A percentile compares a stretch with the other conserved stretches of the same genome.
phyloP scores from a whole-genome alignment of 495 filamentous ascomycete species.

The Aspergillus heteromorphus region DNA sequence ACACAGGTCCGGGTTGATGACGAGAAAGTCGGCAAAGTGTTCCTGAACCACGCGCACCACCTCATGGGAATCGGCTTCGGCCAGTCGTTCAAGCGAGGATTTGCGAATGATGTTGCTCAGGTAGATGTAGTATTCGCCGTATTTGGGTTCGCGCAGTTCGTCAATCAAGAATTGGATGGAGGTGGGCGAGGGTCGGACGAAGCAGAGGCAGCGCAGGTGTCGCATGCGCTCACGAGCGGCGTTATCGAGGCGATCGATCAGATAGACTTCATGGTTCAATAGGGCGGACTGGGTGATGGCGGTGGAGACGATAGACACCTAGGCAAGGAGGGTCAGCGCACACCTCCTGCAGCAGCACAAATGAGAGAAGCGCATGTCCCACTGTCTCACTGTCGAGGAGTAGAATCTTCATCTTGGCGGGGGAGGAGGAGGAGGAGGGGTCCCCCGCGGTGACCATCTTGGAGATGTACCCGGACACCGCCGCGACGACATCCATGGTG shows the following conservation, averaged over 20 bases:
- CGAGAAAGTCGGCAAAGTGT: slow-evolving; percentile 90
- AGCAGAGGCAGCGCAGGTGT: slow-evolving; percentile 88
- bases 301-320: slow-evolving; percentile 86
- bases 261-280: slow-evolving; percentile 96
- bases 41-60: slow-evolving; percentile 90
- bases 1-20: slow-evolving; percentile 92
- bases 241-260: slow-evolving; percentile 94
- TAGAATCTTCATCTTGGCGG: slow-evolving; percentile 97
- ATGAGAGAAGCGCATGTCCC: slow-evolving; percentile 30
- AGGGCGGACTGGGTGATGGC: slow-evolving; percentile 93
- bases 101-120: slow-evolving; percentile 97
- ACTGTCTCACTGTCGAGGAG: slow-evolving; percentile 92
- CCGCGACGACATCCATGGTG: slow-evolving; percentile 86
- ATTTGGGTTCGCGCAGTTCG: slow-evolving; percentile 92
- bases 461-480: slow-evolving; percentile 90
- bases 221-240: slow-evolving; percentile 92
- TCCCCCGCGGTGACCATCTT: slow-evolving; percentile 94
- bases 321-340: slow-evolving; percentile 2
- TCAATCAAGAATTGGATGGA: slow-evolving; percentile 92
- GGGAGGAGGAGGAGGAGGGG: slow-evolving; percentile 53
- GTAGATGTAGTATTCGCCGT: slow-evolving; percentile 95
- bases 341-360: background rate
- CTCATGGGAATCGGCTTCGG: slow-evolving; percentile 97
- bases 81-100: slow-evolving; percentile 87
- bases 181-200: slow-evolving; percentile 83